phyloP scores from a whole-genome alignment of 2,329 filamentous ascomycete species.

The Trichothecium roseum region DNA sequence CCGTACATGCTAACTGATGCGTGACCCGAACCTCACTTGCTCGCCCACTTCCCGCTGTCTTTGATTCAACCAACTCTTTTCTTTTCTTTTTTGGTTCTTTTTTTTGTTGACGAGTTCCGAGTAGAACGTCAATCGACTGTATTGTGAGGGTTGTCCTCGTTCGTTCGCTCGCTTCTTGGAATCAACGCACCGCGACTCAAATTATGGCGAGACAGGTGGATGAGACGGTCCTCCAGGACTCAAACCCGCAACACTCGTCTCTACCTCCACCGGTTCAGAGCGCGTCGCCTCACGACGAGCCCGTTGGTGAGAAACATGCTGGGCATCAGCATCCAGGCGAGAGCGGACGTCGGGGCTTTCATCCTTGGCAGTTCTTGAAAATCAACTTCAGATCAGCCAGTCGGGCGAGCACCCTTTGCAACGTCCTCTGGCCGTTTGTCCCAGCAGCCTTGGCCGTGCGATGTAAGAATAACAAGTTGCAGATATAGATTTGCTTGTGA shows the following conservation, averaged over 20 bases:
- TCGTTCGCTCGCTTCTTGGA: too few relatives aligned
- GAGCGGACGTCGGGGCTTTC: constrained; percentile 32
- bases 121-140: too few relatives aligned
- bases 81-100: too few relatives aligned
- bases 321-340: constrained; percentile 24
- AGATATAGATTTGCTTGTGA: not conserved
- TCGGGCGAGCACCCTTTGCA: constrained; percentile 33
- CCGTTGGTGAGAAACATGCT: not conserved
- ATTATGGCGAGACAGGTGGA: too few relatives aligned
- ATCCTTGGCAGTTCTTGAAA: constrained; percentile 29
- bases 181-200: too few relatives aligned
- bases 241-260: not conserved
- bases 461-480: constrained; percentile 14
- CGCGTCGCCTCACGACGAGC: constrained; percentile 1
- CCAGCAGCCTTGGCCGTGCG: constrained; percentile 35
- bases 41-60: too few relatives aligned
- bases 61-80: too few relatives aligned
- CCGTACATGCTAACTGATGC: too few relatives aligned
- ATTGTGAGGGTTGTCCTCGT: too few relatives aligned
- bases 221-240: too few relatives aligned
- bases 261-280: constrained; percentile 13
- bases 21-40: too few relatives aligned
- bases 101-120: too few relatives aligned
- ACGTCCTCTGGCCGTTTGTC: constrained; percentile 39
- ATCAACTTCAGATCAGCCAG: constrained; percentile 33